phyloP scores from a whole-genome alignment of 1,284 basidiomycete genomes.

The Malassezia equina region DNA sequence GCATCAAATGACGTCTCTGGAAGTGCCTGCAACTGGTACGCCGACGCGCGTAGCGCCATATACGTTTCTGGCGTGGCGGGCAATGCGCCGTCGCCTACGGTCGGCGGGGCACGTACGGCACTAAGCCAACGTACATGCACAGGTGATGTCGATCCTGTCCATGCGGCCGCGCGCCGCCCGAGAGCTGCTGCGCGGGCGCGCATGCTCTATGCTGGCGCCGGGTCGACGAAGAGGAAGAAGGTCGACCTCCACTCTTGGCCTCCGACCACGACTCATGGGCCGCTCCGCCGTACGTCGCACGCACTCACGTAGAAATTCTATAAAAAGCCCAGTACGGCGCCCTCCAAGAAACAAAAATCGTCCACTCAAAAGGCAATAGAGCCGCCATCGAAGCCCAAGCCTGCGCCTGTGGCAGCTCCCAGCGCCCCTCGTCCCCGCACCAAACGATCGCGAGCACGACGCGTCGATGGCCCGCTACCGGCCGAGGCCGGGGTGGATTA shows the following conservation, averaged over 20 bases:
- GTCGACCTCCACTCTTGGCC: neutral
- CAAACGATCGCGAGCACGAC: constrained; percentile 1
- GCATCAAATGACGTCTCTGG: constrained; percentile 8
- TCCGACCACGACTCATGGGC: constrained; percentile 9
- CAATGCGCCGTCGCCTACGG: neutral
- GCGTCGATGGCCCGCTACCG: constrained; percentile 13
- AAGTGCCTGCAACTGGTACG: constrained; percentile 8
- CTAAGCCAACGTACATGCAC: neutral
- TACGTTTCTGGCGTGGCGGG: constrained; percentile 19
- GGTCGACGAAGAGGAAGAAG: neutral
- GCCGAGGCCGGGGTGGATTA: constrained; percentile 18
- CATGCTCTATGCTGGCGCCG: neutral
- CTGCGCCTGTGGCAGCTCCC: neutral
- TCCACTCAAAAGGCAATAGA: neutral
- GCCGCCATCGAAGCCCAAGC: neutral
- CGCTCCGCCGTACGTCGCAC: constrained; percentile 11
- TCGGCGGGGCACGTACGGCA: neutral
- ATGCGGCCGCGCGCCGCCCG: neutral
- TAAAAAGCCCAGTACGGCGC: constrained; percentile 5
- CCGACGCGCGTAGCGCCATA: constrained; percentile 12
- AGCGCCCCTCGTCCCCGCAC: neutral
- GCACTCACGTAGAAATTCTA: constrained; percentile 13
- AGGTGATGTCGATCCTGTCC: neutral
- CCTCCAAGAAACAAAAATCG: neutral
- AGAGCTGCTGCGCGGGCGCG: neutral